phyloP scores from a whole-genome alignment of 2,329 filamentous ascomycete genomes.

The Ascomycota sp. region DNA sequence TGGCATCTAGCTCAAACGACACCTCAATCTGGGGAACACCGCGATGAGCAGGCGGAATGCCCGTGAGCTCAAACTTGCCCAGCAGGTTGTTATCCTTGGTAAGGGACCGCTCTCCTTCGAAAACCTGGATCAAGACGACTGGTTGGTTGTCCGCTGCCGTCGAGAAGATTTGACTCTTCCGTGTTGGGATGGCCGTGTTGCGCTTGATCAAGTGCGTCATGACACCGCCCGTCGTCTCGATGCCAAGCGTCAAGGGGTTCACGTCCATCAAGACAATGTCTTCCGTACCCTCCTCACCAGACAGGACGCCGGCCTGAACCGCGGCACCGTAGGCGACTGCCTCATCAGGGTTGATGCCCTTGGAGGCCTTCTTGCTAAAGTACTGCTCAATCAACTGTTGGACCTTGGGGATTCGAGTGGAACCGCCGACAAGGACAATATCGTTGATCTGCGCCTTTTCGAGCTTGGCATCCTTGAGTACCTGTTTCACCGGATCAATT shows the following conservation, averaged over 20 bases:
- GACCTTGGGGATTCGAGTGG: constrained; percentile 98
- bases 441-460: constrained; percentile 91
- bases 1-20: constrained; percentile 91
- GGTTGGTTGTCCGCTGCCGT: constrained; percentile 94
- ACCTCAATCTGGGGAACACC: constrained; percentile 98
- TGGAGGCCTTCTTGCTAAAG: constrained; percentile 96
- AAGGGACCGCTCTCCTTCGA: constrained; percentile 79
- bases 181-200: constrained; percentile 85
- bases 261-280: constrained; percentile 88
- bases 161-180: constrained; percentile 96
- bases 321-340: constrained; percentile 95
- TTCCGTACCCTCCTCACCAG: constrained; percentile 65
- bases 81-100: constrained; percentile 96
- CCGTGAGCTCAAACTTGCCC: constrained; percentile 94
- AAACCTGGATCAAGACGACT: constrained; percentile 87
- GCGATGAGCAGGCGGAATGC: constrained; percentile 84
- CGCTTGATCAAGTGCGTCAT: constrained; percentile 95
- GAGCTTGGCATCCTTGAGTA: constrained; percentile 93
- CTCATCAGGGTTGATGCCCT: constrained; percentile 99
- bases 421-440: constrained; percentile 95
- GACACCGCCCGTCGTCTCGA: constrained; percentile 91
- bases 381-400: constrained; percentile 86
- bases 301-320: constrained; percentile 88
- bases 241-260: constrained; percentile 89
- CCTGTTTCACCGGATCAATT: constrained; percentile 94